Base-by-base conservation (phyloP, 768 basidiomycete genomes). In the Hortiboletus flavorubellus region DNA sequence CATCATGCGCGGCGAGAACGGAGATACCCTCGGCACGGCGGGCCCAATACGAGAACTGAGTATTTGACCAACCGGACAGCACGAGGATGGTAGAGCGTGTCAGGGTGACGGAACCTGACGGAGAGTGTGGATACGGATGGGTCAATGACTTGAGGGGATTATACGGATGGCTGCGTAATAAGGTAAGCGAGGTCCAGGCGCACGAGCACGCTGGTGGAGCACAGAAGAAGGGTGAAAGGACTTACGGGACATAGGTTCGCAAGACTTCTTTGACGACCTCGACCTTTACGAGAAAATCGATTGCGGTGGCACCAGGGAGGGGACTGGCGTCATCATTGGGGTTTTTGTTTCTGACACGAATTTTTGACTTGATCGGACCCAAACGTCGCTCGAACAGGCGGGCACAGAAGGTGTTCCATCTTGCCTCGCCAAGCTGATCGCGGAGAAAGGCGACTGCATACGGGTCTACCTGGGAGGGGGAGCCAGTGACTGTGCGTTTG, bases 31-130 rank as follows among this genome's bases (percentile, higher is more conserved):
- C 79, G 6, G 74, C 67, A 31, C 78, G 77, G 49, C 78, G 77
- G n/a, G 78, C 76, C 79, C 78, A 79, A 55, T 80, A 80, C 44
- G 78, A 80, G 47, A 79, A 79, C 53, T 80, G 79, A 9, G 78
- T 80, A 47, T 80, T 79, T 18, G 79, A 80, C 78, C 78, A 80
- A 54, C 78, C 78, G 6, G 78, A 78, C 47, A 79, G 72, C 43
- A 74, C 66, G 47, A 79, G 75, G 49, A 79, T 75, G 42, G 76
- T 76, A 38, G 77, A 73, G 41, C 79, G 76, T 23, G 77, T 80
- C 49, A 79, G 72, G 29, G 72, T 75, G 48, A 79, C 79, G 53
- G 69, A 69, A 39, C 78, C 79, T 11, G 70, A 64, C 37, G 77
- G 76, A 39, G 75, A 72, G 48, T 53, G 63, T 21, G 64, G 50